A percentile compares a stretch with the other conserved stretches of the same genome.
phyloP scores from a whole-genome alignment of 139 green algal species.

The Deuterostichococcus epilithicus region DNA sequence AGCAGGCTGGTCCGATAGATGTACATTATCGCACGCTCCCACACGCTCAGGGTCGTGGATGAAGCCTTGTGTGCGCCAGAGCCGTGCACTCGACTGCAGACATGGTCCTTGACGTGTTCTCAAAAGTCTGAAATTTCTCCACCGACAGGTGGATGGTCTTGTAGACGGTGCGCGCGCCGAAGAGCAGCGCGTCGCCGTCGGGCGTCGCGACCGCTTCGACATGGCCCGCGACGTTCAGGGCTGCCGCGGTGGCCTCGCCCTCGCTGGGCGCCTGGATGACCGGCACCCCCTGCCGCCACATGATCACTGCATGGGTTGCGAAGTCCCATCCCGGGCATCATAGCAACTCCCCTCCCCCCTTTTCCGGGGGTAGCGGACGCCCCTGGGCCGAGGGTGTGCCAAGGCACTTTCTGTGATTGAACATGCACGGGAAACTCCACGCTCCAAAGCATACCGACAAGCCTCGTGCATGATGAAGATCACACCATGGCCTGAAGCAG shows the following conservation, averaged over 20 bases:
- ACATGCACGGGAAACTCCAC: background rate
- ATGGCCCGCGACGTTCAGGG: slow-evolving; percentile 37
- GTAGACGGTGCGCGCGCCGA: too few species aligned
- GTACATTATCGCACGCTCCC: too few species aligned
- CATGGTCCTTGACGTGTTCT: too few species aligned
- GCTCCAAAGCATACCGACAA: background rate
- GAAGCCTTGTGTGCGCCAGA: too few species aligned
- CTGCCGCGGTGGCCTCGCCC: slow-evolving; percentile 62
- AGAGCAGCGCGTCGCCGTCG: slow-evolving; percentile 63
- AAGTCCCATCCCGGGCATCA: background rate
- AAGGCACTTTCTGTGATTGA: background rate
- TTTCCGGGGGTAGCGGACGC: background rate
- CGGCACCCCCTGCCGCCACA: slow-evolving; percentile 48
- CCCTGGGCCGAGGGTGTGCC: background rate
- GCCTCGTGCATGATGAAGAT: background rate
- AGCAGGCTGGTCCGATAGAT: too few species aligned
- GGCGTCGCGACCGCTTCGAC: slow-evolving; percentile 40
- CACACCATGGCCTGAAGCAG: slow-evolving; percentile 33
- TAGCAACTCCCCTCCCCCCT: background rate
- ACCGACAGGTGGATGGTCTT: too few species aligned
- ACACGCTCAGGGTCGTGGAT: too few species aligned
- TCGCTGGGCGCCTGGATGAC: slow-evolving; percentile 59
- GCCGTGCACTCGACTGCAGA: too few species aligned
- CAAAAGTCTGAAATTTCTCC: too few species aligned
- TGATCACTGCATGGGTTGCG: background rate